phyloP scores from a whole-genome alignment of 306 rosid genomes.

The Calophaca sinica region DNA sequence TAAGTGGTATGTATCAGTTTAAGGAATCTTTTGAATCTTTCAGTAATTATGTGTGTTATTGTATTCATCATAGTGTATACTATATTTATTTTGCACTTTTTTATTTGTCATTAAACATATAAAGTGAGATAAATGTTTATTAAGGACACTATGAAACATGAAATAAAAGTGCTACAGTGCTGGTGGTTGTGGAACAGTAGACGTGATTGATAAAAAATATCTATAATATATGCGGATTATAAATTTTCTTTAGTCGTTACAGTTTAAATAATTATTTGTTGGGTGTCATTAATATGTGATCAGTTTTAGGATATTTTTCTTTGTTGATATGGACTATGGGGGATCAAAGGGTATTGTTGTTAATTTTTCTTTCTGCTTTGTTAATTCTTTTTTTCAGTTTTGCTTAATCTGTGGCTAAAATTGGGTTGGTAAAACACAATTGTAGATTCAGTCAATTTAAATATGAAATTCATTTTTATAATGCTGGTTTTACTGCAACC shows the following conservation, averaged over 20 bases:
- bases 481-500: not conserved
- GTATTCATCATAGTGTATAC: not conserved
- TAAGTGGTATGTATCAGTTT: slow-evolving; percentile 72
- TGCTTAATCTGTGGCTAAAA: slow-evolving; percentile 2
- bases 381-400: not conserved
- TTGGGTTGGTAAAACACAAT: not conserved
- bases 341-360: slow-evolving; percentile 8
- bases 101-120: slow-evolving; percentile 30
- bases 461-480: slow-evolving; percentile 1
- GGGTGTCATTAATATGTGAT: not conserved
- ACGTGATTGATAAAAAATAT: not conserved
- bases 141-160: not conserved
- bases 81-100: slow-evolving; percentile 14
- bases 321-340: not conserved
- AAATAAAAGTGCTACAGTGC: slow-evolving; percentile 4
- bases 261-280: not conserved
- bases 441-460: slow-evolving; percentile 5
- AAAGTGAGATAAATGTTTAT: not conserved
- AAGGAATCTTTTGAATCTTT: slow-evolving; percentile 14
- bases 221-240: not conserved
- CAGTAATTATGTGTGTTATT: slow-evolving; percentile 7
- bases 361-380: not conserved
- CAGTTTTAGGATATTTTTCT: slow-evolving; percentile 12
- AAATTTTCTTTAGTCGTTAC: not conserved
- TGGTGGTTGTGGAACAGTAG: not conserved